A percentile compares a stretch with the other conserved stretches of the same genome.
phyloP scores from a whole-genome alignment of 2,329 filamentous ascomycete species.

The Monosporascus sp. region DNA sequence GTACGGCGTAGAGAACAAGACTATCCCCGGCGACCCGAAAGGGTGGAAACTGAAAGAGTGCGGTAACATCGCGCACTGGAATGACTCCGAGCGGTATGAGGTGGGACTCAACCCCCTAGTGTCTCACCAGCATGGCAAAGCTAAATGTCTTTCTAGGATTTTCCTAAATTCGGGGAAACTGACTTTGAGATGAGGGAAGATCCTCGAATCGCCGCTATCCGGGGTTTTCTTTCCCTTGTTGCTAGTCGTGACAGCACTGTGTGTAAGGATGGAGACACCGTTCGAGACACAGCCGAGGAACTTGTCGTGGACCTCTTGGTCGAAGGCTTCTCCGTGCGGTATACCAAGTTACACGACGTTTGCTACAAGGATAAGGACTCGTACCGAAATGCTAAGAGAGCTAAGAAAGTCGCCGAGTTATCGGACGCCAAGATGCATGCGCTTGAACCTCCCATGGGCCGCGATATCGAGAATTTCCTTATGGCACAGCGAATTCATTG shows the following conservation, averaged over 20 bases:
- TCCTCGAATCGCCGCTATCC: not conserved
- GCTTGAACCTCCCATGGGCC: constrained; percentile 3
- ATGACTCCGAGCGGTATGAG: not conserved
- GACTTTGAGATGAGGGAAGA: constrained; percentile 2
- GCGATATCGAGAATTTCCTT: constrained; percentile 3
- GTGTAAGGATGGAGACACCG: not conserved
- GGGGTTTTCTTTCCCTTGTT: not conserved
- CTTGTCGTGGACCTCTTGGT: not conserved
- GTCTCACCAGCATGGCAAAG: too few species aligned
- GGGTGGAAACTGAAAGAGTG: constrained; percentile 10
- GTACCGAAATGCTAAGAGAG: constrained; percentile 1
- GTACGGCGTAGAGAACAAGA: constrained; percentile 6
- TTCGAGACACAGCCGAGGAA: constrained; percentile 1
- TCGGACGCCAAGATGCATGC: constrained; percentile 2
- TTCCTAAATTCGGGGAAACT: not conserved
- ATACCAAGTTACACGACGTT: constrained; percentile 2
- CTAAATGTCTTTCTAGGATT: not conserved
- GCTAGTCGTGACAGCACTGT: not conserved
- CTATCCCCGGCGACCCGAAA: constrained; percentile 5
- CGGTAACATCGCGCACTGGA: constrained; percentile 7
- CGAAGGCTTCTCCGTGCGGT: not conserved
- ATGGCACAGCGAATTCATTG: constrained; percentile 4
- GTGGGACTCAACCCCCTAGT: not conserved
- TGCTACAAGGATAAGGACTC: constrained; percentile 2
- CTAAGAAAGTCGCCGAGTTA: not conserved